These are phyloP conservation scores for Trichophyton mentagrophytes DNA, from an alignment of 2,329 filamentous ascomycete species.

Conservation along the genomic window DNA sequence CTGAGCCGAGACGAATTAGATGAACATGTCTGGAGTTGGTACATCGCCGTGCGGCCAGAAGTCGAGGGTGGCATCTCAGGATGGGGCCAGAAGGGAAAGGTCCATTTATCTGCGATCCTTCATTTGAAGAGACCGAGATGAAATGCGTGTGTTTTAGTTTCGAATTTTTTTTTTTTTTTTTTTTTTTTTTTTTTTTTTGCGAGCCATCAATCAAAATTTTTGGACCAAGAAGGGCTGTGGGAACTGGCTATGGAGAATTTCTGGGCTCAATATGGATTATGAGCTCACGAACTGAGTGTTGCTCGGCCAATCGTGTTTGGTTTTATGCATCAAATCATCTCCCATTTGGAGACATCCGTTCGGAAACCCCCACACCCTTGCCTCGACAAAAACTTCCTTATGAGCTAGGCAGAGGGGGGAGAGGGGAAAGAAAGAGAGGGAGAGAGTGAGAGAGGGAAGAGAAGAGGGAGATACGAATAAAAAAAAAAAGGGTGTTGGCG, in stretches of 20 bases:
- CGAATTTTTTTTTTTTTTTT: neutral
- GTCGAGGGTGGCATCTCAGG: conserved; percentile 61
- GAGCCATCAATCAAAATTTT: neutral
- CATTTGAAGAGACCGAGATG: neutral
- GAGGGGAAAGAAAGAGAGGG: no score
- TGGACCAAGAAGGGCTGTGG: no score
- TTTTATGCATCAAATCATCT: neutral
- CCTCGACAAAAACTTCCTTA: neutral
- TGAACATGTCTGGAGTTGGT: conserved; percentile 68
- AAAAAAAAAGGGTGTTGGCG: no score
- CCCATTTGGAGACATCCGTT: neutral
- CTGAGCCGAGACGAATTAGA: conserved; percentile 57
- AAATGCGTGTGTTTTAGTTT: neutral
- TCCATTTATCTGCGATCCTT: conserved; percentile 32
- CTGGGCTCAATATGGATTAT: no score
- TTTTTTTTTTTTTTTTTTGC: neutral
- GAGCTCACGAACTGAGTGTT: no score
- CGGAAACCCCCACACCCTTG: neutral
- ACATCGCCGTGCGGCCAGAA: conserved; percentile 60
- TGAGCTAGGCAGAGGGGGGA: neutral
- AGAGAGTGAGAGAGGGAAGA: neutral
- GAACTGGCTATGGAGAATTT: no score
- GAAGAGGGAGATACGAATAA: neutral
- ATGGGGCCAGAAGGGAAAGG: conserved; percentile 68
- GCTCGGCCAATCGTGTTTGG: neutral